A percentile compares a stretch with the other conserved stretches of the same genome.
Evolutionary conservation across 73 alveolate species (phyloP).

Genomic region (Vitrella brassicaformis): DNA sequence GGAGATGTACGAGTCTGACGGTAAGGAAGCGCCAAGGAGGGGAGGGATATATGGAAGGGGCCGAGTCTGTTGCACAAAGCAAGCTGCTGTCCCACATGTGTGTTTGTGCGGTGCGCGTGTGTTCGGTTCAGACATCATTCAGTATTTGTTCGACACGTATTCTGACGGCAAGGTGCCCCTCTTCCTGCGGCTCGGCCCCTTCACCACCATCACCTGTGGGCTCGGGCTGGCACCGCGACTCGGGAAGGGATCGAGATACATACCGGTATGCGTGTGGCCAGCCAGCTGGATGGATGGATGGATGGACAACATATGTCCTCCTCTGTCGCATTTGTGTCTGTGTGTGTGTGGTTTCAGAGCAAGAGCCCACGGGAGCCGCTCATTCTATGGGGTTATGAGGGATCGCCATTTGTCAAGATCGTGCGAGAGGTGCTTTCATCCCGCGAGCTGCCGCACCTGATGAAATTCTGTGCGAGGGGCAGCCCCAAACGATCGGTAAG

Average conservation of each 20-base stretch:
- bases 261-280: too few species aligned
- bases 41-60: too few species aligned
- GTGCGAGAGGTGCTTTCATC: background rate
- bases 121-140: background rate
- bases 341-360: too few species aligned
- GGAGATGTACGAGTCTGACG: background rate
- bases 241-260: background rate
- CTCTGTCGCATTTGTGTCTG: too few species aligned
- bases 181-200: background rate
- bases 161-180: background rate
- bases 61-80: too few species aligned
- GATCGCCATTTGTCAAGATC: background rate
- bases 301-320: too few species aligned
- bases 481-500: background rate
- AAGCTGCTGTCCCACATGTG: too few species aligned
- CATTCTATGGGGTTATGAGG: background rate
- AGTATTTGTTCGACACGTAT: background rate
- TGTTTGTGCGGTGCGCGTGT: too few species aligned
- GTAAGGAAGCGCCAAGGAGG: too few species aligned
- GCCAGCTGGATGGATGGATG: too few species aligned
- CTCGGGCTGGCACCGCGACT: background rate
- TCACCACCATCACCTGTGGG: background rate
- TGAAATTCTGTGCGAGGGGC: background rate
- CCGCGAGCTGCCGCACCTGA: background rate
- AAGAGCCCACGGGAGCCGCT: background rate